These are phyloP conservation scores for Brassica cretica DNA, from an alignment of 345 rosid species.

Conservation along the genomic window DNA sequence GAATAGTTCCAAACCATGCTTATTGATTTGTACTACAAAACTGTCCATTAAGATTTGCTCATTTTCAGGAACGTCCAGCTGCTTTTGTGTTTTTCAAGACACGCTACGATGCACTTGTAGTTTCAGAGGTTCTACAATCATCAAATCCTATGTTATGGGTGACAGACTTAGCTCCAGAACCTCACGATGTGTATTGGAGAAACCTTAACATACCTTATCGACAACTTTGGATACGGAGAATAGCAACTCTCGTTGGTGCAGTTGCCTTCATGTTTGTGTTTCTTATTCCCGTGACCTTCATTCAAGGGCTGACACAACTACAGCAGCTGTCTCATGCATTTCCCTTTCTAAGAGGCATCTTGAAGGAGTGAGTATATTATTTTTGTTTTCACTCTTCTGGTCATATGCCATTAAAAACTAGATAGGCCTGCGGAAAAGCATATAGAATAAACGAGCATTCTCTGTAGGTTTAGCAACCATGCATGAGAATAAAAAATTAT, in stretches of 20 bases:
- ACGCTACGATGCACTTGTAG: conserved; percentile 74
- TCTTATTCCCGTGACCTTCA: conserved; percentile 77
- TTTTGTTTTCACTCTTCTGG: not conserved
- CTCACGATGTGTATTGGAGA: conserved; percentile 87
- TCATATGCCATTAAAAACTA: not conserved
- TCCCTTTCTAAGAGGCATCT: conserved; percentile 66
- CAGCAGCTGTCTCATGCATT: conserved; percentile 56
- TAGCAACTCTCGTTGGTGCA: conserved; percentile 62
- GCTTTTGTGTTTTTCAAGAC: conserved; percentile 93
- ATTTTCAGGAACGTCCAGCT: conserved; percentile 72
- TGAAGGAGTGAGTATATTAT: conserved; percentile 58
- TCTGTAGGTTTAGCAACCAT: not conserved
- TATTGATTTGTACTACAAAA: not conserved
- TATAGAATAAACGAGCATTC: not conserved
- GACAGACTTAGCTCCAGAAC: conserved; percentile 83
- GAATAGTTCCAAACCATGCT: not conserved
- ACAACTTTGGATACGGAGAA: conserved; percentile 84
- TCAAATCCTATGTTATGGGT: conserved; percentile 96
- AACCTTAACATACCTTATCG: conserved; percentile 75
- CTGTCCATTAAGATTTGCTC: not conserved
- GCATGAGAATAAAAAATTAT: not conserved
- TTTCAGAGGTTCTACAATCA: conserved; percentile 73
- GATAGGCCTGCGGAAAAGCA: not conserved
- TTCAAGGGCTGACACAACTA: conserved; percentile 83
- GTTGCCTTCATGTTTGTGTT: conserved; percentile 73